These are phyloP conservation scores for Santalum album DNA, from an alignment of 164 flowering plant genomes.

Conservation along the genomic window DNA sequence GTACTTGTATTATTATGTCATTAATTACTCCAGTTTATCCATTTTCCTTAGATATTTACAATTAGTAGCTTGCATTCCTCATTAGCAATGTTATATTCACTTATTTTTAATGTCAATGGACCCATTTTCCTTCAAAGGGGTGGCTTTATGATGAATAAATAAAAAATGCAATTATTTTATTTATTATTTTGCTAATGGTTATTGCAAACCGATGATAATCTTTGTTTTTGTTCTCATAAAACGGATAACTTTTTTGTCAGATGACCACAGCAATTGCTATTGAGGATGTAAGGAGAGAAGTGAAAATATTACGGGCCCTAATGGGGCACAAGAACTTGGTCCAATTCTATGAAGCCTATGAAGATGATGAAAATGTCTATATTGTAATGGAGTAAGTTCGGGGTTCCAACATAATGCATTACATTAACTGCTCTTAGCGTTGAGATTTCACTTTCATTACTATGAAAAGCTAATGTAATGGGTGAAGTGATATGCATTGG, in stretches of 20 bases:
- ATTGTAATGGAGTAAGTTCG: slow-evolving; percentile 93
- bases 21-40: too few species aligned
- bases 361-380: slow-evolving; percentile 83
- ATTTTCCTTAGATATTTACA: too few species aligned
- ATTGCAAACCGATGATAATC: neutral
- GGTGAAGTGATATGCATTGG: too few species aligned
- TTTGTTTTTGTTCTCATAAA: slow-evolving; percentile 12
- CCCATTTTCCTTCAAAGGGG: too few species aligned
- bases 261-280: slow-evolving; percentile 96
- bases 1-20: too few species aligned
- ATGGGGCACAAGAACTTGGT: slow-evolving; percentile 86
- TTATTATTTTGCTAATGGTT: neutral
- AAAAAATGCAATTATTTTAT: neutral
- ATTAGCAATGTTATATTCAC: too few species aligned
- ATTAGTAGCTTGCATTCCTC: too few species aligned
- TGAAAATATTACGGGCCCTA: slow-evolving; percentile 70
- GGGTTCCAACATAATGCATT: neutral
- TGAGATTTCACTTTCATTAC: neutral
- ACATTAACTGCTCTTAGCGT: neutral
- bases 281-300: slow-evolving; percentile 94
- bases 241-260: slow-evolving; percentile 31
- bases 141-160: neutral
- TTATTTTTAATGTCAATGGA: too few species aligned
- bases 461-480: neutral
- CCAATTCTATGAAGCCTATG: slow-evolving; percentile 82